These are phyloP conservation scores for Kwoniella dejecticola DNA, from an alignment of 768 basidiomycete species.

Conservation along the genomic window DNA sequence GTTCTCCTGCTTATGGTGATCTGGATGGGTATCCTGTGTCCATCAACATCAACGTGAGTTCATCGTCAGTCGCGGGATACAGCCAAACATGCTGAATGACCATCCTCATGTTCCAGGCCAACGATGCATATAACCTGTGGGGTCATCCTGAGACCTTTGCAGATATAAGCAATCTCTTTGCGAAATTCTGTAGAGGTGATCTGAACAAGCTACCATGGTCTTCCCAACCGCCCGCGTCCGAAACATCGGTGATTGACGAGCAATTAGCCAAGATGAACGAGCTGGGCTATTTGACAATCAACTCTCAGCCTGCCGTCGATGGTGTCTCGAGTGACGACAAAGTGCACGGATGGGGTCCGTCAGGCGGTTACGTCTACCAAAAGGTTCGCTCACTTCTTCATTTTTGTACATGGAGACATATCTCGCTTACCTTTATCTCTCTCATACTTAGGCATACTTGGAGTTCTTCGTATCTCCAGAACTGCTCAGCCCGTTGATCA, in stretches of 20 bases:
- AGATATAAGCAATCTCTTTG: conserved; percentile 52
- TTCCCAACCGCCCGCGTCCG: conserved; percentile 54
- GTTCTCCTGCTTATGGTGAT: conserved; percentile 97
- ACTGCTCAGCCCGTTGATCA: conserved; percentile 70
- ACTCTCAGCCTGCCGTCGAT: conserved; percentile 94
- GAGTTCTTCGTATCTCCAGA: conserved; percentile 88
- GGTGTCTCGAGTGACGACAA: conserved; percentile 82
- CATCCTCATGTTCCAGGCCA: conserved; percentile 19
- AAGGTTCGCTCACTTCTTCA: conserved; percentile 62
- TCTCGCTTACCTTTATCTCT: conserved; percentile 9
- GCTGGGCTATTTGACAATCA: conserved; percentile 92
- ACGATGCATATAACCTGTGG: conserved; percentile 52
- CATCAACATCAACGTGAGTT: conserved; percentile 79
- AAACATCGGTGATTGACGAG: conserved; percentile 55
- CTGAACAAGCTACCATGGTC: conserved; percentile 55
- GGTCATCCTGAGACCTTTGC: conserved; percentile 42
- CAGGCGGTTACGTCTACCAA: conserved; percentile 92
- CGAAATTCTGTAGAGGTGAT: conserved; percentile 54
- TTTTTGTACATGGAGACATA: not conserved
- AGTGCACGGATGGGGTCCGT: conserved; percentile 88
- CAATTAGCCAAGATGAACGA: conserved; percentile 70
- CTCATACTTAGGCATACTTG: conserved; percentile 86
- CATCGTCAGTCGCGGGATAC: not conserved
- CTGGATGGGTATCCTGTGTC: conserved; percentile 93
- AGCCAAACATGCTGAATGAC: not conserved